phyloP scores from a whole-genome alignment of 176 grass and related monocot species.

The Puccinellia tenuiflora region DNA sequence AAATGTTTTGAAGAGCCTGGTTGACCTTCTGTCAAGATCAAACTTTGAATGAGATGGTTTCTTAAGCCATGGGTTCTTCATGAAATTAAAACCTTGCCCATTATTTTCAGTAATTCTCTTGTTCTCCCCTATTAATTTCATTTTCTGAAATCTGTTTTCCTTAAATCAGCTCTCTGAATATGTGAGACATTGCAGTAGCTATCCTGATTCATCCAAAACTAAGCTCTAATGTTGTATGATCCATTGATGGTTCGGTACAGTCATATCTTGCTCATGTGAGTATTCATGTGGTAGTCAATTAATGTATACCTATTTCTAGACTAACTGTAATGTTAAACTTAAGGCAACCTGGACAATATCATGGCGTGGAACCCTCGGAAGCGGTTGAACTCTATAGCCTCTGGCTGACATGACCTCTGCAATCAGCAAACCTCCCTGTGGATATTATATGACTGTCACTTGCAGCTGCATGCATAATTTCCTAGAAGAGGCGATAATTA shows the following conservation, averaged over 20 bases:
- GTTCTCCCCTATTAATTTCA: neutral
- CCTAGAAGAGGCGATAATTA: neutral
- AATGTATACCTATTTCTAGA: neutral
- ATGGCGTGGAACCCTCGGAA: constrained; percentile 50
- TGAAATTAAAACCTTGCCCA: neutral
- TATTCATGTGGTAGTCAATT: neutral
- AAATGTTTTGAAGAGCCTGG: neutral
- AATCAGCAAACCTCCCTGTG: constrained; percentile 79
- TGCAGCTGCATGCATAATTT: neutral
- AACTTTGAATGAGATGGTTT: neutral
- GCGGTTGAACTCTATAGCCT: constrained; percentile 82
- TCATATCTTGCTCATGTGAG: neutral
- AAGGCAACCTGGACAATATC: constrained; percentile 81
- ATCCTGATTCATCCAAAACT: neutral
- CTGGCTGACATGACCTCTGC: constrained; percentile 77
- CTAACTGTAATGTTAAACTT: neutral
- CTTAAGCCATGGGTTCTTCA: neutral
- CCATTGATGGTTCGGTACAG: neutral
- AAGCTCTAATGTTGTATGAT: neutral
- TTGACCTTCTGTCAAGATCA: neutral
- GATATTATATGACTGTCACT: constrained; percentile 5
- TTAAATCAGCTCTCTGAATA: neutral
- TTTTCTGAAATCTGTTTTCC: neutral
- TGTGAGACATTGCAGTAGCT: neutral
- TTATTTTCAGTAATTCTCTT: neutral